These are phyloP conservation scores for Penicillium brevicompactum DNA, from an alignment of 2,329 filamentous ascomycete species.

Conservation along the genomic window DNA sequence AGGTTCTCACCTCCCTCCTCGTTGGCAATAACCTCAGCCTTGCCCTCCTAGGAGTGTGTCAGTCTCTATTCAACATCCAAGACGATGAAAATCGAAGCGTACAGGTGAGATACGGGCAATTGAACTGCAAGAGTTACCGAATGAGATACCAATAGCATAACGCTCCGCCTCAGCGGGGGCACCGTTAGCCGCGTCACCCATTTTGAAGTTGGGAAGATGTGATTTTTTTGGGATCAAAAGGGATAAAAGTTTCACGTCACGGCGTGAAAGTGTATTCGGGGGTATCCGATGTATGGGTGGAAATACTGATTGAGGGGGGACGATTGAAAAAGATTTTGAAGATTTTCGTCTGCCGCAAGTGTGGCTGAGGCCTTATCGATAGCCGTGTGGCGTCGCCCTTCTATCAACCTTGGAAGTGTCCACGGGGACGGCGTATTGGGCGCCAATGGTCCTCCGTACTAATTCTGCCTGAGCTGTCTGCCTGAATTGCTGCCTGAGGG, in stretches of 20 bases:
- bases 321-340: conserved; percentile 38
- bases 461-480: too few relatives aligned
- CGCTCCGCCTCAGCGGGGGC: conserved; percentile 52
- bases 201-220: conserved; percentile 28
- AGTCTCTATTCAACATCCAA: conserved; percentile 1
- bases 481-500: too few relatives aligned
- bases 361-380: conserved; percentile 42
- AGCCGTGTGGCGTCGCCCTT: conserved; percentile 31
- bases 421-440: too few relatives aligned
- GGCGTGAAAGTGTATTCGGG: conserved; percentile 16
- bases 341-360: conserved; percentile 31
- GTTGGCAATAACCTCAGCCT: conserved; percentile 97
- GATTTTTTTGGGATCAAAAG: conserved; percentile 12
- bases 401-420: neutral
- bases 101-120: conserved; percentile 81
- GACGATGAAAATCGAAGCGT: conserved; percentile 28
- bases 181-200: conserved; percentile 58
- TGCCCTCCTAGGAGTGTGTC: conserved; percentile 67
- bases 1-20: conserved; percentile 81
- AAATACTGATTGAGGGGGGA: conserved; percentile 25
- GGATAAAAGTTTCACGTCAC: conserved; percentile 17
- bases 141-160: conserved; percentile 88
- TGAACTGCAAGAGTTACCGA: conserved; percentile 98
- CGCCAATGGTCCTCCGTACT: too few relatives aligned
- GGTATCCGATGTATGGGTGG: conserved; percentile 20